phyloP scores from a whole-genome alignment of 169 alveolate species.

The Babesia bovis region DNA sequence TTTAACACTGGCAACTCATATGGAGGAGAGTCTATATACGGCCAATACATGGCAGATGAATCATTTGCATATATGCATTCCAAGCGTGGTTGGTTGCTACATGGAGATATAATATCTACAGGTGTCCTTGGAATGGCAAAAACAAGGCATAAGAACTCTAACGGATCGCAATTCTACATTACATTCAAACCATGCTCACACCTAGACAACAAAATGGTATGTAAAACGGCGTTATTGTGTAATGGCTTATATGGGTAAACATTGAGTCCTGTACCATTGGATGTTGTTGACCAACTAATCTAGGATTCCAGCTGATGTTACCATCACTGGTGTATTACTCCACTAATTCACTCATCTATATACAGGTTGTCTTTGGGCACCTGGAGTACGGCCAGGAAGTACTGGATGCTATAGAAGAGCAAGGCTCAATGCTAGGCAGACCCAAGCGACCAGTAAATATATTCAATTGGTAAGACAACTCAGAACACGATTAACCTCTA shows the following conservation, averaged over 20 bases:
- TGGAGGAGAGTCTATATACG: conserved; percentile 86
- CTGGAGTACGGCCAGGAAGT: conserved; percentile 80
- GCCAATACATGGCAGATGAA: conserved; percentile 84
- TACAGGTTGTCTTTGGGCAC: conserved; percentile 83
- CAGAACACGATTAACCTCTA: background rate
- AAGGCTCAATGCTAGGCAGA: conserved; percentile 77
- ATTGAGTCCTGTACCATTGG: no score
- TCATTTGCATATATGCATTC: conserved; percentile 76
- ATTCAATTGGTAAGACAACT: conserved; percentile 71
- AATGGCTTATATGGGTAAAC: background rate
- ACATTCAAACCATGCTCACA: conserved; percentile 91
- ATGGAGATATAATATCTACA: background rate
- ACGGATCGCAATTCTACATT: conserved; percentile 89
- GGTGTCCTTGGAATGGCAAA: conserved; percentile 85
- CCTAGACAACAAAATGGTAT: conserved; percentile 89
- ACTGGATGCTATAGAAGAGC: conserved; percentile 74
- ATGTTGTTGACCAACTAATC: background rate
- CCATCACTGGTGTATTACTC: background rate
- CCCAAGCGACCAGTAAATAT: conserved; percentile 77
- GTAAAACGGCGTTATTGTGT: background rate
- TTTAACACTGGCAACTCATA: conserved; percentile 83
- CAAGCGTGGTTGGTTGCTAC: conserved; percentile 67
- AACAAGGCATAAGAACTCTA: conserved; percentile 80
- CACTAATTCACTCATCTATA: background rate
- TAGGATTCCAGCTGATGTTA: background rate